Evolutionary conservation across 768 basidiomycete species (phyloP), one percentile per base, ranked within the genome.

Genomic region (Candolleomyces eurysporus): DNA sequence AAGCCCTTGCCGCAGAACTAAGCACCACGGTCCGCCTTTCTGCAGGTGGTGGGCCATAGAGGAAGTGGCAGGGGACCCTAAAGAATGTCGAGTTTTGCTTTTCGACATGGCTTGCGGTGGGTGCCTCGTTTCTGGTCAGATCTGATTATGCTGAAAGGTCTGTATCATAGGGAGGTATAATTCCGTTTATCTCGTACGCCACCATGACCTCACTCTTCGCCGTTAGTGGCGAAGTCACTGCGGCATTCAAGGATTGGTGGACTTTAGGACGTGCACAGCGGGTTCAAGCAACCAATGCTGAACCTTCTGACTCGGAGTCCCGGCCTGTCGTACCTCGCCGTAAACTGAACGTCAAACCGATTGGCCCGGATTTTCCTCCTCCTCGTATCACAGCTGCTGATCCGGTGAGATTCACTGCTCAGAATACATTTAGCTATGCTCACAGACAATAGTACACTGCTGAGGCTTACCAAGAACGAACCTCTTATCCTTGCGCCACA

Each of bases 241-340:
- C 83, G 11, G 82, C 83, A 4, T 73, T 86, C 13, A 70, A 79
- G 48, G 86, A 89, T 64, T 91, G 89, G 89, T 84, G 82, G 77
- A 75, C 76, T 48, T 61, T 70, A 5, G 52, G 52, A 8, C 31
- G 32, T 4, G 22, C 26, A 21, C 52, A 53, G 32, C 4, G 14
- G 30, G 19, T 1, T 21, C 6, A 17, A 21, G 45, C 8, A 46
- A 21, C 45, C 45, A 17, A 17, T 17, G 17, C 16, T 46, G 19
- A 46, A 26, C 14, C 52, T 16, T 39, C 52, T 31, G 13, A 17
- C 26, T n/a, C n/a, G 32, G 32, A 10, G 9, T 4, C 26, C 4
- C 52, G 17, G 6, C 26, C 32, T 10, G 2, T n/a, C n/a, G 52
- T 31, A 5, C 52, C 31, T 32, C 26, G 52, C 26, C 26, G 52